Conservation (phyloP, 2,329 filamentous ascomycete genomes). For the Raffaelea albimanens region DNA sequence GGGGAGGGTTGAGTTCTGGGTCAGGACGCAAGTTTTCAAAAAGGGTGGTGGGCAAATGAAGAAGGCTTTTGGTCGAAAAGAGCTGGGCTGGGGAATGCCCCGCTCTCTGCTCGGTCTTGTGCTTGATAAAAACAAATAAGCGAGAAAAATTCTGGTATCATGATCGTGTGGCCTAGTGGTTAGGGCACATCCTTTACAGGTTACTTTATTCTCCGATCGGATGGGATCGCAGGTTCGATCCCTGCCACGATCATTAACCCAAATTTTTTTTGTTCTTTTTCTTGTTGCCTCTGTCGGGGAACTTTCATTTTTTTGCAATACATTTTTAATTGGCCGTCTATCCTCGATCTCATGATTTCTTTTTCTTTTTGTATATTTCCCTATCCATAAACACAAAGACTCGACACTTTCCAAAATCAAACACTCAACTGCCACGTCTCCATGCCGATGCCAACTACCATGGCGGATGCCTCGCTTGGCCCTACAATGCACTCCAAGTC, state of each 20-base stretch:
- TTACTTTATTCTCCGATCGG: slow-evolving; percentile 10
- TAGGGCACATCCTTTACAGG: slow-evolving; percentile 19
- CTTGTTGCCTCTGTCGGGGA: background rate
- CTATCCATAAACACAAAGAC: too few relatives aligned
- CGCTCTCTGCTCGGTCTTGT: background rate
- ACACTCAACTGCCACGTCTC: slow-evolving; percentile 28
- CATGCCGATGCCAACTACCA: slow-evolving; percentile 37
- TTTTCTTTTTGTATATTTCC: background rate
- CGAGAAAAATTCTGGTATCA: background rate
- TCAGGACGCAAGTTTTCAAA: background rate
- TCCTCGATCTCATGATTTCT: background rate
- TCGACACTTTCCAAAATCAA: background rate
- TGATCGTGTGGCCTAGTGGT: slow-evolving; percentile 18
- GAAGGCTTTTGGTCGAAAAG: too few relatives aligned
- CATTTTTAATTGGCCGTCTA: background rate
- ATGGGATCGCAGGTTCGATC: slow-evolving; percentile 19
- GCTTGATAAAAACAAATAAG: slow-evolving; percentile 1
- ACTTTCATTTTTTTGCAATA: background rate
- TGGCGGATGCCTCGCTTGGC: slow-evolving; percentile 7
- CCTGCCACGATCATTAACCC: slow-evolving; percentile 16
- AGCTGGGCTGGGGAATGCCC: too few relatives aligned
- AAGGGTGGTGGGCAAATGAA: background rate
- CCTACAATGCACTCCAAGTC: slow-evolving; percentile 32
- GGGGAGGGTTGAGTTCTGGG: background rate
- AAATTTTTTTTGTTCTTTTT: slow-evolving; percentile 1